These are phyloP conservation scores for Monosporascus sp. DNA, from an alignment of 2,329 filamentous ascomycete species.

Conservation along the genomic window DNA sequence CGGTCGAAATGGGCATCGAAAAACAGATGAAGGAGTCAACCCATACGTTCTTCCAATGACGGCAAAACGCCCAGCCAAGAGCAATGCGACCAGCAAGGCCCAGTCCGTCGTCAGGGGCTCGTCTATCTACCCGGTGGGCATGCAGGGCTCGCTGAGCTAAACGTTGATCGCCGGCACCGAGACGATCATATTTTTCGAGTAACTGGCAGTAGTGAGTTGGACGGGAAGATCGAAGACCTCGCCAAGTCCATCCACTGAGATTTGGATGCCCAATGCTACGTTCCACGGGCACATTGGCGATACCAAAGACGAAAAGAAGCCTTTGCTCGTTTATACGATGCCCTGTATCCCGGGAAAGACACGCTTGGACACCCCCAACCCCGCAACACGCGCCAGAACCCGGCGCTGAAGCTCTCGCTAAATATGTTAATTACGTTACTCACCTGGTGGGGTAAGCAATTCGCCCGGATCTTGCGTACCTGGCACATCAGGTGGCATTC, in stretches of 20 bases:
- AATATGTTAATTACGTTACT: not conserved
- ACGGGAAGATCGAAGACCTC: not conserved
- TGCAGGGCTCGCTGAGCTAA: constrained; percentile 1
- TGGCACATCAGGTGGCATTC: no score
- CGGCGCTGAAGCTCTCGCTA: not conserved
- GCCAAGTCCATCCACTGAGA: not conserved
- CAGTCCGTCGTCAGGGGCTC: not conserved
- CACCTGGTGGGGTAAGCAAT: not conserved
- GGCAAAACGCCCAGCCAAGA: not conserved
- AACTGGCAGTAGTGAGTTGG: not conserved
- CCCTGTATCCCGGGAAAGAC: not conserved
- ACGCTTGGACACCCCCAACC: not conserved
- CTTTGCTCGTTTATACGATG: not conserved
- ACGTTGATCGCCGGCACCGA: not conserved
- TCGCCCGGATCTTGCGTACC: no score
- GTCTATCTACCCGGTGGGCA: not conserved
- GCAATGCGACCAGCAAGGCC: not conserved
- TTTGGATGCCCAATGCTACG: not conserved
- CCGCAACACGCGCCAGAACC: no score
- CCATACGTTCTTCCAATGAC: not conserved
- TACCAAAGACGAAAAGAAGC: not conserved
- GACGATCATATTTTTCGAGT: not conserved
- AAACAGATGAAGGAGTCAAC: not conserved
- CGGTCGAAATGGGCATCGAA: not conserved
- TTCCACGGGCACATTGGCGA: not conserved